Conservation (phyloP, 257 asterid species). For the Fraxinus anomala region DNA sequence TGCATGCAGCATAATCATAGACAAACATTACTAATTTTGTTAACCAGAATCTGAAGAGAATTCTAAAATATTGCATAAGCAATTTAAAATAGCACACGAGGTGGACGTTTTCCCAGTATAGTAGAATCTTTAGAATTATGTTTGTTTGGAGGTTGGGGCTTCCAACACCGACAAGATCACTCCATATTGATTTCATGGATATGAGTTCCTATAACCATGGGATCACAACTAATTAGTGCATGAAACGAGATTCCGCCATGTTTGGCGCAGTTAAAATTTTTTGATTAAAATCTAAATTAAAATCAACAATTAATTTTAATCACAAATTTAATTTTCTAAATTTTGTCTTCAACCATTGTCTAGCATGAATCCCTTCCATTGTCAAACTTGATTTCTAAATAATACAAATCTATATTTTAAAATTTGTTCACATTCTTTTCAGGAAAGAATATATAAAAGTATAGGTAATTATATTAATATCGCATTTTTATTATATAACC, state of each 20-base stretch:
- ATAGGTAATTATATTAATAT: neutral
- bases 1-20: too few species aligned
- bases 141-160: neutral
- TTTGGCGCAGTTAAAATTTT: too few species aligned
- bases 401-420: neutral
- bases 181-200: too few species aligned
- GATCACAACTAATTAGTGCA: too few species aligned
- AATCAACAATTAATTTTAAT: too few species aligned
- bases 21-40: too few species aligned
- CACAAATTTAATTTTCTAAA: too few species aligned
- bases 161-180: neutral
- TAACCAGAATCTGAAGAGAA: too few species aligned
- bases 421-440: neutral
- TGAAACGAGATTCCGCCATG: too few species aligned
- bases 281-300: too few species aligned
- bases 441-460: neutral
- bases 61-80: neutral
- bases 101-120: neutral
- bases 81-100: neutral
- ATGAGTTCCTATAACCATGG: too few species aligned
- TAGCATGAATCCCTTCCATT: neutral
- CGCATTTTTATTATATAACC: neutral
- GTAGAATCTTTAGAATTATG: too few species aligned
- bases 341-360: neutral
- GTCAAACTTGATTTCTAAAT: neutral